Conservation (phyloP, 352 stramenopile genomes). For the Phytopythium boreale region DNA sequence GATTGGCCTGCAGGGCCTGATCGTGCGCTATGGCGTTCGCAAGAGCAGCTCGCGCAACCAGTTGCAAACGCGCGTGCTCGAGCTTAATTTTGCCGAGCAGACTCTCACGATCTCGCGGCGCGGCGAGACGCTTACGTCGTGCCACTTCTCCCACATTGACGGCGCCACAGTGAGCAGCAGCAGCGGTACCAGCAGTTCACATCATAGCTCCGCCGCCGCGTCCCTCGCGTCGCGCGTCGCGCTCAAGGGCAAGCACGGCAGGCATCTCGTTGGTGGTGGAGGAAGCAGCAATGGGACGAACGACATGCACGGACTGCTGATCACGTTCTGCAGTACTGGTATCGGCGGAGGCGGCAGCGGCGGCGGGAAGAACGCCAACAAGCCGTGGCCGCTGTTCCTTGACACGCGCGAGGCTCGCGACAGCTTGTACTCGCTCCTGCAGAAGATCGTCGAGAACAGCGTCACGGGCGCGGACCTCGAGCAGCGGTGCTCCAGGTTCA, state of each 20-base stretch:
- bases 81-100: conserved; percentile 86
- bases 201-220: neutral
- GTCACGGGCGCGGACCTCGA: conserved; percentile 66
- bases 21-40: conserved; percentile 80
- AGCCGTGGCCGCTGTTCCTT: conserved; percentile 77
- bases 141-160: conserved; percentile 71
- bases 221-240: conserved; percentile 3
- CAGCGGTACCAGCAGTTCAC: conserved; percentile 19
- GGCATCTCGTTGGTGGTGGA: conserved; percentile 44
- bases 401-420: conserved; percentile 71
- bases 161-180: conserved; percentile 39
- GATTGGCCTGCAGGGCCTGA: conserved; percentile 72
- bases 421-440: conserved; percentile 64
- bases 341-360: conserved; percentile 6
- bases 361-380: conserved; percentile 21
- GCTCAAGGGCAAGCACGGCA: conserved; percentile 6
- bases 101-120: conserved; percentile 77
- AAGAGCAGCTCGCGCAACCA: conserved; percentile 78
- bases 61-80: conserved; percentile 79
- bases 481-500: conserved; percentile 59
- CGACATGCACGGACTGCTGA: conserved; percentile 66
- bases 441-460: conserved; percentile 68
- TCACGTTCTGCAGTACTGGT: conserved; percentile 55
- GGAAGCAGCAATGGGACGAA: conserved; percentile 32
- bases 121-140: conserved; percentile 71